Evolutionary conservation across 2,329 filamentous ascomycete species (phyloP).

Genomic region (Pseudopyricularia javanii): DNA sequence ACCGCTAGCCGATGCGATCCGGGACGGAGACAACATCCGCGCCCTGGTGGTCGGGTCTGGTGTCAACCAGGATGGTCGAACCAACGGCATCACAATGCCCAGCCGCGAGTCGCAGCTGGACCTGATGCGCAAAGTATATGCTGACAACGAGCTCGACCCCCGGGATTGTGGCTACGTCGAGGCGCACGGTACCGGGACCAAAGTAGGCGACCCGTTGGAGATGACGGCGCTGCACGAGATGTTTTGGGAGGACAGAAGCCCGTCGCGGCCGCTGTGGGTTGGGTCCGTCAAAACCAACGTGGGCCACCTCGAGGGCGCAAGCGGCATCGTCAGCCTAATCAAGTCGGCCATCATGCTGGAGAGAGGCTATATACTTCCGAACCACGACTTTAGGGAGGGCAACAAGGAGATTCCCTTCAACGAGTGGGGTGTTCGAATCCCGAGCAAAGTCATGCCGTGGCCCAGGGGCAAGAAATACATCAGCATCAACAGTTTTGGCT

Average conservation of each 20-base stretch:
- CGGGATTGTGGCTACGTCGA: slow-evolving; percentile 20
- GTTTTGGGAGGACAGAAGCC: slow-evolving; percentile 8
- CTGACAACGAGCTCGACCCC: slow-evolving; percentile 1
- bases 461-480: slow-evolving; percentile 8
- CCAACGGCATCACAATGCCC: slow-evolving; percentile 5
- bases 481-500: slow-evolving; percentile 14
- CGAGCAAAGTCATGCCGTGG: slow-evolving; percentile 5
- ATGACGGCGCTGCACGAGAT: slow-evolving; percentile 14
- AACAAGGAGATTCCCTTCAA: slow-evolving; percentile 16
- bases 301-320: slow-evolving; percentile 20
- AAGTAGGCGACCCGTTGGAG: slow-evolving; percentile 23
- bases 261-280: slow-evolving; percentile 4
- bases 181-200: slow-evolving; percentile 26
- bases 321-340: slow-evolving; percentile 24
- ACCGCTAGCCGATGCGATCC: slow-evolving; percentile 19
- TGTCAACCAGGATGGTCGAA: slow-evolving; percentile 6
- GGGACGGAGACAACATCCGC: slow-evolving; percentile 7
- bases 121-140: neutral
- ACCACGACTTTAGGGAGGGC: slow-evolving; percentile 22
- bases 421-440: slow-evolving; percentile 9
- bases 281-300: slow-evolving; percentile 6
- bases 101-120: slow-evolving; percentile 3
- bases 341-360: slow-evolving; percentile 29
- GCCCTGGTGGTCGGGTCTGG: slow-evolving; percentile 5
- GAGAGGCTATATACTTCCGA: slow-evolving; percentile 28